Base-by-base conservation (phyloP, 176 grass and related monocot genomes). In the Oryza punctata region DNA sequence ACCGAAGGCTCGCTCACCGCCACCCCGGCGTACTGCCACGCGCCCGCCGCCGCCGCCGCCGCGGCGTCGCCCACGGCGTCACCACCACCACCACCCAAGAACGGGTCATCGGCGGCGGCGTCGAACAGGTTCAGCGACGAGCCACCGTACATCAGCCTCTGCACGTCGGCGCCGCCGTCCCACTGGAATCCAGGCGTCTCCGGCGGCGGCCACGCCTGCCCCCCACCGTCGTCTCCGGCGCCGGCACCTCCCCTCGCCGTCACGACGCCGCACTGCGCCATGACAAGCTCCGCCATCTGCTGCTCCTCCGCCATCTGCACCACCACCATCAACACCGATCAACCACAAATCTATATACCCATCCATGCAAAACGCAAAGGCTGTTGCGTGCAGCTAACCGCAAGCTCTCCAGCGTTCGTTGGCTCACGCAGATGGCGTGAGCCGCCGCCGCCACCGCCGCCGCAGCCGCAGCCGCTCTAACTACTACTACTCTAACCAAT, bases 211-310 rank as follows among this genome's bases (percentile, higher is more conserved):
- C 87, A 90, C 9, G 32, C 54, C 67, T 91, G 84, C 19, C 2
- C 65, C 23, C 2, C 65, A 23, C 75, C 69, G 6, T 73, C 73
- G 4, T 87, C 81, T 26, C 71, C 52, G 5, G 37, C 74, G 12
- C 38, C 74, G 14, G 0, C 73, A 1, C 19, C 50, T 0, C 2
- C 71, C 41, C 52, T 26, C 43, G 44, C 40, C 54, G 65, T 45
- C 76, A 80, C 54, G 69, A 57, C 78, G n/a, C 83, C 87, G 87
- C 89, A 94, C 80, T 88, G 88, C 61, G 89, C 88, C 89, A 89
- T 90, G 73, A 97, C 87, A 32, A 92, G 85, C 78, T 94, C 94
- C 57, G 89, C 81, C 74, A 91, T 94, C 90, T 92, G 91, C 59
- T 88, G 85, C 69, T 94, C 91, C 86, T 97, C 92, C 14, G 88